Evolutionary conservation across 2,329 filamentous ascomycete genomes (phyloP).

Genomic region (Ustulina deusta): DNA sequence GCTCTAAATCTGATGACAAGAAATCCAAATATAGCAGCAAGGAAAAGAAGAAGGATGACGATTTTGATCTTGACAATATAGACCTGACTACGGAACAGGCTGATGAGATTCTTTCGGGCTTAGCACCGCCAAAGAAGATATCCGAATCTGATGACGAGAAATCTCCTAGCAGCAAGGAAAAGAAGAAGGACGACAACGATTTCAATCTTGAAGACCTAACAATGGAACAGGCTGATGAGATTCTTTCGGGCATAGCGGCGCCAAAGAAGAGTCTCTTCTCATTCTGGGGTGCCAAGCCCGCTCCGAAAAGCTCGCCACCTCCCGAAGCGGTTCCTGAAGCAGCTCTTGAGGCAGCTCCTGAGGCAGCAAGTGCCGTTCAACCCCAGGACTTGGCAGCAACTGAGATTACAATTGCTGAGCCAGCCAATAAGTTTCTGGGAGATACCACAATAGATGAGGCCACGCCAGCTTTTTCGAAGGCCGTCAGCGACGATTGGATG

Average conservation of each 20-base stretch:
- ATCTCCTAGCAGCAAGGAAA: constrained; percentile 48
- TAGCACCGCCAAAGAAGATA: constrained; percentile 44
- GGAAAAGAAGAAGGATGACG: constrained; percentile 44
- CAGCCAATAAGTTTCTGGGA: constrained; percentile 60
- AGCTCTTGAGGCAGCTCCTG: no score
- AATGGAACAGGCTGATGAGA: constrained; percentile 48
- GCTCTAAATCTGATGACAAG: constrained; percentile 57
- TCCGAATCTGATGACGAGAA: constrained; percentile 57
- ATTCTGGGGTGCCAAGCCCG: constrained; percentile 66
- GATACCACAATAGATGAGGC: constrained; percentile 57
- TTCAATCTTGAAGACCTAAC: constrained; percentile 51
- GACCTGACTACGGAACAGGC: constrained; percentile 49
- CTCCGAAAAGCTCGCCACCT: constrained; percentile 53
- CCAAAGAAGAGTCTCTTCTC: constrained; percentile 60
- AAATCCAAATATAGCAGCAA: constrained; percentile 52
- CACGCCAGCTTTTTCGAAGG: constrained; percentile 55
- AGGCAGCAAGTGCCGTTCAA: constrained; percentile 47
- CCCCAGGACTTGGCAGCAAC: constrained; percentile 46
- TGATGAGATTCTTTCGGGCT: constrained; percentile 47
- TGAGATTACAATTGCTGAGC: constrained; percentile 64
- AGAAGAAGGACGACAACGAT: constrained; percentile 45
- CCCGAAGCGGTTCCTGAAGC: no score
- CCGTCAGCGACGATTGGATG: constrained; percentile 55
- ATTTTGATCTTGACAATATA: constrained; percentile 50
- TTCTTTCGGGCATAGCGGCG: constrained; percentile 44